A percentile compares a stretch with the other conserved stretches of the same genome.
phyloP scores from a whole-genome alignment of 2,329 filamentous ascomycete genomes.

The Myriosclerotinia scirpicola region DNA sequence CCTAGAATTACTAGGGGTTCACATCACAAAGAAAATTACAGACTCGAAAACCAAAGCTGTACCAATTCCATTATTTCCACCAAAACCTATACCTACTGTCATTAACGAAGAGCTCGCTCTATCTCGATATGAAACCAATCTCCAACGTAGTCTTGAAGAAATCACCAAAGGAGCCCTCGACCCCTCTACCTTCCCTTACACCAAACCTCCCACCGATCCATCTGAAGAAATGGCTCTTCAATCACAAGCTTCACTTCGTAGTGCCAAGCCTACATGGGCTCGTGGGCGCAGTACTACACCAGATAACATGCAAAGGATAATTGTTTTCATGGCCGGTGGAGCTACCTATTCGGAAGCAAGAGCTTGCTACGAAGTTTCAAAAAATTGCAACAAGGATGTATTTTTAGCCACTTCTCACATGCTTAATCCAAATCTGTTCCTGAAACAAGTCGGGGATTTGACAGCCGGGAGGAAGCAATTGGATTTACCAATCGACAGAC shows the following conservation, averaged over 20 bases:
- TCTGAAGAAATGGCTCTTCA: constrained; percentile 57
- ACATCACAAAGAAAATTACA: constrained; percentile 70
- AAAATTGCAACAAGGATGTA: constrained; percentile 73
- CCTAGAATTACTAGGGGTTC: constrained; percentile 78
- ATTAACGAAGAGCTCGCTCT: constrained; percentile 76
- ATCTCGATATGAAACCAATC: constrained; percentile 78
- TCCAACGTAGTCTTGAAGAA: constrained; percentile 82
- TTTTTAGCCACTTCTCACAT: constrained; percentile 90
- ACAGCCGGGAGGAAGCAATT: constrained; percentile 72
- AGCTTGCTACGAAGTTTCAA: constrained; percentile 82
- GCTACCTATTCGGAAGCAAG: constrained; percentile 91
- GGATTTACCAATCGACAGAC: constrained; percentile 77
- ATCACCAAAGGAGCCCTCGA: constrained; percentile 68
- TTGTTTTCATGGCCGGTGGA: constrained; percentile 93
- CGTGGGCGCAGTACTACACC: constrained; percentile 70
- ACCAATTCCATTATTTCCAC: constrained; percentile 68
- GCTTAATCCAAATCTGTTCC: constrained; percentile 79
- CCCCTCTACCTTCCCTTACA: constrained; percentile 66
- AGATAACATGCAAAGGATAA: constrained; percentile 85
- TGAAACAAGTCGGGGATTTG: constrained; percentile 80
- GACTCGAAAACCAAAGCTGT: constrained; percentile 63
- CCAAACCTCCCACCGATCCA: constrained; percentile 65
- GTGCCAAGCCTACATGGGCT: constrained; percentile 94
- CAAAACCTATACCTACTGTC: constrained; percentile 56
- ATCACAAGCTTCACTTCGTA: constrained; percentile 74